Evolutionary conservation across 768 basidiomycete genomes (phyloP), one percentile per base, ranked within the genome.

Genomic region (Auricularia heimuer): DNA sequence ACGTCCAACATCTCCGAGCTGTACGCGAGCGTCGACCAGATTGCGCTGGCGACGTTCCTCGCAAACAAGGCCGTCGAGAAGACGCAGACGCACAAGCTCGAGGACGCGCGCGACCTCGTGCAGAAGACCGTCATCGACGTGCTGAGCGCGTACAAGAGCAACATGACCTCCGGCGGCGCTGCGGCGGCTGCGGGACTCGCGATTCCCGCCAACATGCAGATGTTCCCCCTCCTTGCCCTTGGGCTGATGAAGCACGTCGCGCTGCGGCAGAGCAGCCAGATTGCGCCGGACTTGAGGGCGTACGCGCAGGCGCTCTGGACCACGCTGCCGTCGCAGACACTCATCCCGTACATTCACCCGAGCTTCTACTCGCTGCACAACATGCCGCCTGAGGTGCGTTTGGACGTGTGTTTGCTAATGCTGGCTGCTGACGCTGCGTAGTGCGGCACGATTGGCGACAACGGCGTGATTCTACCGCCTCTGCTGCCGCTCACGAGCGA

Each of bases 211-310:
- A 99, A 98, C 75, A 71, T 98, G 80, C 94, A 92, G 81, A 89
- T 95, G 85, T 77, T 99, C 47, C 97, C 97, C 2, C 85, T 98
- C 29, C 77, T 99, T 66, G 79, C 90, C 36, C 88, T 98, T 54
- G 96, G 92, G 16, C 74, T 99, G 65, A 74, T 98, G 75, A 99
- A 99, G 81, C 96, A 98, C 71, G 95, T 96, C 68, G 97, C 94
- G 58, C 81, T 98, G 62, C 85, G 97, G 64, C 94, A 98, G 80
- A 98, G 95, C 76, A 86, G 92, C 2, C 93, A 95, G 73, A 98
- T 99, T 74, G 94, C 96, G 39, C 91, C 96, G 8, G 97, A 99
- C 77, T 87, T 99, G 62, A 82, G 97, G 68, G 90, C 94, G 10
- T 98, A 98, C 72, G 92, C 97, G 1, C 95, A 98, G 76, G 89